A percentile compares a stretch with the other conserved stretches of the same genome.
phyloP scores from a whole-genome alignment of 2,329 filamentous ascomycete genomes.

The Phyllosticta citribraziliensis region DNA sequence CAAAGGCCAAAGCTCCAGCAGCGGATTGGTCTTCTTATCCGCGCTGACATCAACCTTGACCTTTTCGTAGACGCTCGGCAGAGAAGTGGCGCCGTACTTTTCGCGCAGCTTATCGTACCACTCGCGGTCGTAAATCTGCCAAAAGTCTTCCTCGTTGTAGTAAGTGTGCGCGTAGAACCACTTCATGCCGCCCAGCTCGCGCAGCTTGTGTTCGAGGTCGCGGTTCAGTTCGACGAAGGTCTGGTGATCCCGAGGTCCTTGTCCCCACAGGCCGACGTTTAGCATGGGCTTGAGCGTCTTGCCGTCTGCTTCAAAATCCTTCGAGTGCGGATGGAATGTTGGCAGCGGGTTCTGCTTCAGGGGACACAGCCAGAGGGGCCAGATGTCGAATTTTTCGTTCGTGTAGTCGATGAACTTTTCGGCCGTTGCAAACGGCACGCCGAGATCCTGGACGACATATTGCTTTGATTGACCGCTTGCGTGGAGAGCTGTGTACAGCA shows the following conservation, averaged over 20 bases:
- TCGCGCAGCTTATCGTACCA: conserved; percentile 49
- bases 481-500: conserved; percentile 57
- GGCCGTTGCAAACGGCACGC: conserved; percentile 33
- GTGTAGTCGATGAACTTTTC: conserved; percentile 36
- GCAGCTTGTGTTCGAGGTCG: conserved; percentile 49
- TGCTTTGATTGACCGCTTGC: conserved; percentile 49
- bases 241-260: background rate
- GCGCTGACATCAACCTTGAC: conserved; percentile 33
- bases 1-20: background rate
- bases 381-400: conserved; percentile 32
- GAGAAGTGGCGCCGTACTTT: conserved; percentile 48
- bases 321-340: conserved; percentile 11
- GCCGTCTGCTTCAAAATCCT: conserved; percentile 19
- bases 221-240: conserved; percentile 47
- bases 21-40: background rate
- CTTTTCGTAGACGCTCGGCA: conserved; percentile 60
- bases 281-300: conserved; percentile 23
- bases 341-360: conserved; percentile 17
- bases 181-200: conserved; percentile 54
- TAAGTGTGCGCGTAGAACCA: conserved; percentile 62
- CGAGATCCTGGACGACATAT: conserved; percentile 57
- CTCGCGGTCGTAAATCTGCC: conserved; percentile 50
- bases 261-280: conserved; percentile 64
- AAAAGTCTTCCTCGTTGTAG: conserved; percentile 59
- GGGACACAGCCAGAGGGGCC: conserved; percentile 41